phyloP scores from a whole-genome alignment of 169 alveolate species.

The Plasmodium gonderi region DNA sequence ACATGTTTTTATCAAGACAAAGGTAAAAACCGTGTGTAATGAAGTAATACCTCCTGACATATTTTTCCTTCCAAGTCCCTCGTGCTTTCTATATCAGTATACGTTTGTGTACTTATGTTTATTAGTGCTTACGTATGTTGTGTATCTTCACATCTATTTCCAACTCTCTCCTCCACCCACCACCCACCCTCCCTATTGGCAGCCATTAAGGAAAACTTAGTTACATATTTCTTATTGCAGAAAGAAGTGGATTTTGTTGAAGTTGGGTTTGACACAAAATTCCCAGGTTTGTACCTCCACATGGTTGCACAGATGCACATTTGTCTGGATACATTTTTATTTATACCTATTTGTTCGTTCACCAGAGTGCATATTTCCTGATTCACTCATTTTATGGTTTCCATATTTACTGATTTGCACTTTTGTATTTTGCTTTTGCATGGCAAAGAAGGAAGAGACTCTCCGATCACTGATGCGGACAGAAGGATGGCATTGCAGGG shows the following conservation, averaged over 20 bases:
- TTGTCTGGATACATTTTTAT: too few species aligned
- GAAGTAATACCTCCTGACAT: background rate
- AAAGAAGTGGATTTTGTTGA: slow-evolving; percentile 47
- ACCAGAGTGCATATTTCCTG: background rate
- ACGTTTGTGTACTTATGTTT: background rate
- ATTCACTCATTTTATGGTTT: background rate
- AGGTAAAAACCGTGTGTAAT: background rate
- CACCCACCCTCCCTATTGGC: background rate
- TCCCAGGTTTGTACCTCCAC: slow-evolving; percentile 55
- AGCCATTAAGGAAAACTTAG: slow-evolving; percentile 55
- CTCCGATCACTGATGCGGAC: slow-evolving; percentile 6
- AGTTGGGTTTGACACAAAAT: slow-evolving; percentile 47
- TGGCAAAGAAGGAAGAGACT: slow-evolving; percentile 24
- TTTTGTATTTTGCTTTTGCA: background rate
- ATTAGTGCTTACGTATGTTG: background rate
- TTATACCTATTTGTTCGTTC: background rate
- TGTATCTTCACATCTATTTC: background rate
- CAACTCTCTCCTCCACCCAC: background rate
- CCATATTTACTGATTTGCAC: background rate
- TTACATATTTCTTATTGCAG: slow-evolving; percentile 34
- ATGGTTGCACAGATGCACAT: too few species aligned
- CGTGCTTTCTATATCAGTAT: too few species aligned
- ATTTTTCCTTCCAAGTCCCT: too few species aligned
- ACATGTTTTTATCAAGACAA: slow-evolving; percentile 62
- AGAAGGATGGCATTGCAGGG: background rate